Evolutionary conservation across 2,329 filamentous ascomycete genomes (phyloP), one percentile per base, ranked within the genome.

Genomic region (Colletotrichum sp.): DNA sequence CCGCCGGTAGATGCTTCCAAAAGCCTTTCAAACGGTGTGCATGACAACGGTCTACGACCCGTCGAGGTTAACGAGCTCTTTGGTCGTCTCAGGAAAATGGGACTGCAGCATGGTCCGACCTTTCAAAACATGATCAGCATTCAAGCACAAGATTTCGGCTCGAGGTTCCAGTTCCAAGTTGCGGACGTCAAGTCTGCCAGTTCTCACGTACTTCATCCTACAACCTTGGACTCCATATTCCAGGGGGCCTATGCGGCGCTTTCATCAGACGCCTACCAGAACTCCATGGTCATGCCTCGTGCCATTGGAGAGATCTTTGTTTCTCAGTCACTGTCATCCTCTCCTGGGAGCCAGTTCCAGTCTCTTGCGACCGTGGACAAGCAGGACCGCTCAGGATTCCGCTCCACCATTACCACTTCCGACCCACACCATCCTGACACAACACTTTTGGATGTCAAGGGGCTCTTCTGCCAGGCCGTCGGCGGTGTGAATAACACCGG

Each of bases 151-250:
- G 65, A 80, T 89, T 9, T 79, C 78, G 10, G 82, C 89, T 16
- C 87, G 87, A 0, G 84, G 90, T 78, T 91, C 89, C 6, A 86
- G 81, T 78, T 82, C 86, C 3, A 85, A 82, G 55, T 92, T 91
- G 90, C 90, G 88, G 63, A 67, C 26, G 18, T 36, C 15, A 67
- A 28, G 4, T 72, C 55, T 7, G 89, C 91, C 78, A 91, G 86
- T 72, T 83, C 85, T 4, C 88, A 91, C 78, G 7, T 75, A 1
- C 30, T 75, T 16, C 73, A 75, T 30, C 68, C 73, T 2, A 75
- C 69, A 13, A 75, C 73, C 2, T 7, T 72, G 30, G 69, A 75
- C 59, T 75, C 73, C 1, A 32, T 75, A 6, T 75, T 75, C 32
- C 73, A 72, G 5, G 73, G 63, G 5, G 55, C 68, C 2, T 75